Conservation (phyloP, 2,329 filamentous ascomycete genomes). For the Daldinia sp. region DNA sequence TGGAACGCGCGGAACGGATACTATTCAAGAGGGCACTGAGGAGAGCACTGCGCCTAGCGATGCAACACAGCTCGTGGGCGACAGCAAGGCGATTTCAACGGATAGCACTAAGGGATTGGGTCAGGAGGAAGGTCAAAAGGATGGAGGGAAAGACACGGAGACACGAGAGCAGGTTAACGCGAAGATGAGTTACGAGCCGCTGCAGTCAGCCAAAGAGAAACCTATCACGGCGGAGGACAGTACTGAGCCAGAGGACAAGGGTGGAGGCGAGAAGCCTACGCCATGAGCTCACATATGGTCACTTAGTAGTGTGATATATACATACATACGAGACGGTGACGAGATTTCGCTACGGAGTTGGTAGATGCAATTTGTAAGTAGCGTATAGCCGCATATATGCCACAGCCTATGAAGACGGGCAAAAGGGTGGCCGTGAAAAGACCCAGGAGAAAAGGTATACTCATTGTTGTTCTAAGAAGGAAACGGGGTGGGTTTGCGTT, state of each 20-base stretch:
- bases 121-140: not conserved
- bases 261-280: constrained; percentile 7
- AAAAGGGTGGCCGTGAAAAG: not conserved
- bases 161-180: not conserved
- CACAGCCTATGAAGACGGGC: not conserved
- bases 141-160: not conserved
- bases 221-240: constrained; percentile 5
- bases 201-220: constrained; percentile 10
- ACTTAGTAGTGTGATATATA: not conserved
- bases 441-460: not conserved
- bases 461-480: not conserved
- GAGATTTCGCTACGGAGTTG: not conserved
- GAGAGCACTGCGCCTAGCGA: constrained; percentile 9
- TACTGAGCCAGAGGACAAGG: constrained; percentile 7
- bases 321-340: not conserved
- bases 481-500: not conserved
- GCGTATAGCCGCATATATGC: not conserved
- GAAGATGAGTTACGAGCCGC: constrained; percentile 15
- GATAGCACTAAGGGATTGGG: not conserved
- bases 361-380: not conserved
- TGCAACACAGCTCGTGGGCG: constrained; percentile 24
- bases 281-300: not conserved
- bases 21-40: constrained; percentile 20
- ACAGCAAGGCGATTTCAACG: constrained; percentile 14
- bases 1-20: not conserved